Evolutionary conservation across 106 monocot species (phyloP).

Genomic region (Alisma plantagoaquatica): DNA sequence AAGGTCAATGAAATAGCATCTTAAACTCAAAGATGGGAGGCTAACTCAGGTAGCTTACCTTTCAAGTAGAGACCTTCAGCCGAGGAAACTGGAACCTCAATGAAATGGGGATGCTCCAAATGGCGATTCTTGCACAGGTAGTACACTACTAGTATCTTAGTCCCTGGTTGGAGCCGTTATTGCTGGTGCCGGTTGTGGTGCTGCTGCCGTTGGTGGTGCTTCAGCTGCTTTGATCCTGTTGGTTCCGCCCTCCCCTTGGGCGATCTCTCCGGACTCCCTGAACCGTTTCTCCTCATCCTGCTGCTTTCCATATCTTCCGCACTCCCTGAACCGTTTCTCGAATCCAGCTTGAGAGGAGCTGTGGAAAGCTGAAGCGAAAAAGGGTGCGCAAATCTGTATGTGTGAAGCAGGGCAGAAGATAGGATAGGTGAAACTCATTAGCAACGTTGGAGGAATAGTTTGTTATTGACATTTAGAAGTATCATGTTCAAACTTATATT

Average conservation of each 20-base stretch:
- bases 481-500: too few relatives aligned
- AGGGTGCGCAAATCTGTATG: too few relatives aligned
- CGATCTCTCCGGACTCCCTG: constrained; percentile 8
- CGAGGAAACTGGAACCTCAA: constrained; percentile 28
- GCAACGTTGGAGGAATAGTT: too few relatives aligned
- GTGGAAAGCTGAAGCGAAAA: too few relatives aligned
- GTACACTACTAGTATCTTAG: constrained; percentile 30
- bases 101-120: constrained; percentile 44
- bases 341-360: too few relatives aligned
- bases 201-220: constrained; percentile 5
- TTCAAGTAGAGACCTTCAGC: constrained; percentile 25
- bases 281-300: constrained; percentile 6
- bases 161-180: constrained; percentile 3
- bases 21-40: too few relatives aligned
- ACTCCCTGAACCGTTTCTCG: too few relatives aligned
- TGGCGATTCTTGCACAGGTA: constrained; percentile 28
- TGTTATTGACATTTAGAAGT: too few relatives aligned
- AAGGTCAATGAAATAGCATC: background rate
- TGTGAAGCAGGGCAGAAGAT: too few relatives aligned
- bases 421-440: too few relatives aligned
- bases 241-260: constrained; percentile 10
- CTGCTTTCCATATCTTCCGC: too few relatives aligned
- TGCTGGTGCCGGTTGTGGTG: constrained; percentile 3
- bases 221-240: background rate
- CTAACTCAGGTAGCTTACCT: too few relatives aligned